phyloP scores from a whole-genome alignment of 140 eudicot species.

The Anethum foeniculum region DNA sequence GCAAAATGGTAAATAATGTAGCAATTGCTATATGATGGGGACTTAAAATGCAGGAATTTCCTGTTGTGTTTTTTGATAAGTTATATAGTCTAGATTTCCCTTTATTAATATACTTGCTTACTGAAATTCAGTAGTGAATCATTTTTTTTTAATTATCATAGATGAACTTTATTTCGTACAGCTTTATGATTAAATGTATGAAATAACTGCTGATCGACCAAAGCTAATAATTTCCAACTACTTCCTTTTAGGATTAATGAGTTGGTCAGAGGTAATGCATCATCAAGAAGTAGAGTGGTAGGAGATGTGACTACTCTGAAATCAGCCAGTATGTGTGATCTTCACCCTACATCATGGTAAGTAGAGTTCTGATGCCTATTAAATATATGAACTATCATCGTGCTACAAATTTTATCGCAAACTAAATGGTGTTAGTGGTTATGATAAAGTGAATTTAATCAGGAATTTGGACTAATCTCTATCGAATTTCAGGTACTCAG shows the following conservation, averaged over 20 bases:
- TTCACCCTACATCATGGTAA: slow-evolving; percentile 32
- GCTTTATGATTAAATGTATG: not conserved
- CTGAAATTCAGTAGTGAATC: not conserved
- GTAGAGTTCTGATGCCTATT: slow-evolving; percentile 5
- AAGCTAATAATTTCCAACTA: not conserved
- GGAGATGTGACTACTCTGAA: slow-evolving; percentile 24
- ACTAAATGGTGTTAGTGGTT: not conserved
- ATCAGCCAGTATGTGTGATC: slow-evolving; percentile 17
- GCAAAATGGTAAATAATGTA: not conserved
- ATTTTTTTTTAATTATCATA: not conserved
- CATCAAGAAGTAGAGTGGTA: slow-evolving; percentile 9
- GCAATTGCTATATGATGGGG: not conserved
- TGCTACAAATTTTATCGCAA: not conserved
- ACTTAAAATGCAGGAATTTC: not conserved
- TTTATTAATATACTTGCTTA: not conserved
- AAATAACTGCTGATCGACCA: not conserved
- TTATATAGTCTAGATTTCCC: not conserved
- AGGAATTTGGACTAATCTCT: not conserved
- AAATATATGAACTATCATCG: not conserved
- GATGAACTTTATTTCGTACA: not conserved
- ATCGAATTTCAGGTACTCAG: slow-evolving; percentile 29
- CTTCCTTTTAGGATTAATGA: slow-evolving; percentile 25
- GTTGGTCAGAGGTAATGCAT: slow-evolving; percentile 21
- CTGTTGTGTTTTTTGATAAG: not conserved
- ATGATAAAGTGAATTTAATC: not conserved